These are phyloP conservation scores for Rhazya stricta DNA, from an alignment of 257 asterid species.

Conservation along the genomic window DNA sequence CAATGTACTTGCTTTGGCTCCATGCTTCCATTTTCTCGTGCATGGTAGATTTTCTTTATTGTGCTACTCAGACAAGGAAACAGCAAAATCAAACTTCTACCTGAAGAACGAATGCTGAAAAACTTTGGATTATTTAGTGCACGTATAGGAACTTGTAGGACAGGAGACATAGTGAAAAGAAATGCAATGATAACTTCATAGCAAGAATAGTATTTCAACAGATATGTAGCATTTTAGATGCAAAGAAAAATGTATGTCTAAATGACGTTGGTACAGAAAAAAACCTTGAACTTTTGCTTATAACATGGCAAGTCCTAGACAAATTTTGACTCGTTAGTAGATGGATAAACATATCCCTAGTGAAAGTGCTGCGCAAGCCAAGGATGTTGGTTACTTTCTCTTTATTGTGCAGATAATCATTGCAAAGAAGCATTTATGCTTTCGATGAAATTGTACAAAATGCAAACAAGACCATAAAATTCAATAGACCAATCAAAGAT, in stretches of 20 bases:
- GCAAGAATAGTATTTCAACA: background rate
- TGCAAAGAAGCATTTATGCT: background rate
- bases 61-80: slow-evolving; percentile 39
- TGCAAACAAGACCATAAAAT: background rate
- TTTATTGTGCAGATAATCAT: background rate
- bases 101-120: background rate
- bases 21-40: slow-evolving; percentile 42
- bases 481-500: background rate
- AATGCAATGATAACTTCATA: background rate
- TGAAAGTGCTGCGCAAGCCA: background rate
- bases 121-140: background rate
- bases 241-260: background rate
- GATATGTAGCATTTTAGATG: background rate
- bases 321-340: background rate
- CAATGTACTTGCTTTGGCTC: slow-evolving; percentile 35
- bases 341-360: background rate
- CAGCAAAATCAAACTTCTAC: background rate
- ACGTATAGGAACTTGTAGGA: background rate
- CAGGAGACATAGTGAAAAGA: background rate
- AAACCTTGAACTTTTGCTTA: background rate
- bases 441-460: background rate
- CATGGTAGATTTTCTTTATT: slow-evolving; percentile 30
- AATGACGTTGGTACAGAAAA: background rate
- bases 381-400: background rate
- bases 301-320: background rate